Evolutionary conservation across 2,329 filamentous ascomycete genomes (phyloP).

Genomic region (Lachnellula hyalina): DNA sequence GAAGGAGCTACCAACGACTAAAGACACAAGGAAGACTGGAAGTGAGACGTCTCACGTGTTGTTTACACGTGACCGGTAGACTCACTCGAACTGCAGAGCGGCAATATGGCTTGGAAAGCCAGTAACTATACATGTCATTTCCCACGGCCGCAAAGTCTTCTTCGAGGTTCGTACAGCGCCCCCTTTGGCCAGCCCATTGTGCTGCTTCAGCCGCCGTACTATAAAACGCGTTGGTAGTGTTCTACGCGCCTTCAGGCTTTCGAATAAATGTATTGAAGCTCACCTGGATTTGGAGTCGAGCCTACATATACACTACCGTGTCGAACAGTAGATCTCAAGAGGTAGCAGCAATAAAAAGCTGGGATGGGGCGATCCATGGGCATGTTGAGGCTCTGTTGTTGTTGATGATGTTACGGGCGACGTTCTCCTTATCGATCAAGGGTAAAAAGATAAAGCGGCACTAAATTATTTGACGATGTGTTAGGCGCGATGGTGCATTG

Average conservation of each 20-base stretch:
- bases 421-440: neutral
- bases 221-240: conserved; percentile 8
- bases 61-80: conserved; percentile 16
- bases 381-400: conserved; percentile 18
- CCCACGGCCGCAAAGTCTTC: conserved; percentile 71
- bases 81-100: conserved; percentile 89
- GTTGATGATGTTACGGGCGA: neutral
- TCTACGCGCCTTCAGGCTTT: neutral
- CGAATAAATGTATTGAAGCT: neutral
- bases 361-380: conserved; percentile 55
- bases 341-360: conserved; percentile 88
- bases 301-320: conserved; percentile 76
- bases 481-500: neutral
- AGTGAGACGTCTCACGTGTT: conserved; percentile 2
- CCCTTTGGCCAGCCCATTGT: conserved; percentile 80
- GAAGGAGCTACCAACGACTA: neutral
- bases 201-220: conserved; percentile 75
- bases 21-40: neutral
- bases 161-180: conserved; percentile 74
- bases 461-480: no score
- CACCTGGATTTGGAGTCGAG: conserved; percentile 75
- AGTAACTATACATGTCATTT: conserved; percentile 80
- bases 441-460: neutral
- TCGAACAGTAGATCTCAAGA: conserved; percentile 75
- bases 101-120: conserved; percentile 85